Base-by-base conservation (phyloP, 1,139 yeast genomes). In the Hyphopichia wangnamkhiaoensis region DNA sequence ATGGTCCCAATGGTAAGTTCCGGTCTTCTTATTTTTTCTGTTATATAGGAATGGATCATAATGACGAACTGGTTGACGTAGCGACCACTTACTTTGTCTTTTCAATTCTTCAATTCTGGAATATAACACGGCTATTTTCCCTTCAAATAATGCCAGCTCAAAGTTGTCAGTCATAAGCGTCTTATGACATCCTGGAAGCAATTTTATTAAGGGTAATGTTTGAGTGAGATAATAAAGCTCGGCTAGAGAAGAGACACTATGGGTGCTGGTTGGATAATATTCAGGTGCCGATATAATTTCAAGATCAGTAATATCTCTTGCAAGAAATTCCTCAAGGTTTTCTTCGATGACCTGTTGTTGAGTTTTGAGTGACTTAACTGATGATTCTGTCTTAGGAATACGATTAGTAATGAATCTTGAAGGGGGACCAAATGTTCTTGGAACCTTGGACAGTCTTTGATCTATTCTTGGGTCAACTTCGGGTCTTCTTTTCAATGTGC, bases 51-150 rank as follows among this genome's bases (percentile, higher is more conserved):
- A 76, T 0, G 98, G 97, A 46, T 89, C 95, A 19, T 72, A 59
- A 51, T 74, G 83, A 46, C 78, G 75, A 38, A 77, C 72, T 1
- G 95, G 96, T 58, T 94, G 98, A 37, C 96, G 74, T 40, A 91
- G 68, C 20, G 96, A 85, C 98, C 98, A 94, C 52, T 86, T 82
- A 5, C 89, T 88, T 41, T 84, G 84, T 38, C 95, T 71, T 56
- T 90, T 88, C 44, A 94, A 71, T 57, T 91, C 98, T 55, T 93
- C 98, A 34, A 94, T 91, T 42, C 98, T 76, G 3, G 95, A 87
- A 53, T 89, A 87, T 13, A 89, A 80, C n/a, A 90, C 96, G 0
- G 96, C 89, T 8, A 93, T 81, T 56, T 91, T 87, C 7, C 97
- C 96, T 57, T 93, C 99, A n/a, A 89, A 76, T 21, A 91, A 67